phyloP scores from a whole-genome alignment of 2,329 filamentous ascomycete species.

The Monilinia fructicola region DNA sequence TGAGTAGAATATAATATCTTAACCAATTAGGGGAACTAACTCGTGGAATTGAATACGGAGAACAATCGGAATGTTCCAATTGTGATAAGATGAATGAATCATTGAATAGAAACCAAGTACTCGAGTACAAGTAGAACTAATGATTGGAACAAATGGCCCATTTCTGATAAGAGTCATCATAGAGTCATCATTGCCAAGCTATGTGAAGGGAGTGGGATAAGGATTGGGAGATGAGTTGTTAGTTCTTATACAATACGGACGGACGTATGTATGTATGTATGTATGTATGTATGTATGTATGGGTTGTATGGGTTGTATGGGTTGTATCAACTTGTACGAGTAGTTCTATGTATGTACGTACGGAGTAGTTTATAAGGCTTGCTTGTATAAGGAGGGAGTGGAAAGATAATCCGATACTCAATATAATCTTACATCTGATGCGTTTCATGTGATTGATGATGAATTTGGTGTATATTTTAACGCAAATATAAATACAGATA shows the following conservation, averaged over 20 bases:
- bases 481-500: not conserved
- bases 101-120: too few species aligned
- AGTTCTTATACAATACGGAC: not conserved
- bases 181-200: not conserved
- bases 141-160: not conserved
- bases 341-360: too few species aligned
- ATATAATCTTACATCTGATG: not conserved
- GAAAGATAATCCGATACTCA: too few species aligned
- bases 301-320: too few species aligned
- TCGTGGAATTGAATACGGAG: not conserved
- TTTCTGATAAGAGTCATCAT: too few species aligned
- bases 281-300: not conserved
- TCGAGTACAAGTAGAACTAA: too few species aligned
- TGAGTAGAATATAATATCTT: too few species aligned
- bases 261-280: not conserved
- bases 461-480: not conserved
- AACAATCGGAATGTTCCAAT: not conserved
- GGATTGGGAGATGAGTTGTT: not conserved
- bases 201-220: constrained; percentile 13
- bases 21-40: not conserved
- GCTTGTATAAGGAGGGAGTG: too few species aligned
- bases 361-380: too few species aligned
- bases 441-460: not conserved
- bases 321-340: too few species aligned
- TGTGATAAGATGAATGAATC: too few species aligned